Base-by-base conservation (phyloP, 495 filamentous ascomycete species). In the Aspergillus nidulans region DNA sequence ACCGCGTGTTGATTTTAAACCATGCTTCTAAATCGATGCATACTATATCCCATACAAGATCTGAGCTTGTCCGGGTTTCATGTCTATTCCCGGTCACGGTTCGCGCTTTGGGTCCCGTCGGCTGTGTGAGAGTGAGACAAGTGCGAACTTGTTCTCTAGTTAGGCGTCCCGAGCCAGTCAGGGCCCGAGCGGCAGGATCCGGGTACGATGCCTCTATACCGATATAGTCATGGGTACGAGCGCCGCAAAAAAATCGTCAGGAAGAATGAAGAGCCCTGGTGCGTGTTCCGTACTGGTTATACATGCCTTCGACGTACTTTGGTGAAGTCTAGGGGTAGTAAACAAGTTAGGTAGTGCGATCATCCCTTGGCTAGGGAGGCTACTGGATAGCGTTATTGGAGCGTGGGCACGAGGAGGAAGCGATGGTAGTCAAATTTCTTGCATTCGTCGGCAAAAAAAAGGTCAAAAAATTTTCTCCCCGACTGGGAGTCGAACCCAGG, bases 401-500 rank as follows among this genome's bases (percentile, higher is more conserved):
- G n/a, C n/a, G n/a, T n/a, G n/a, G n/a, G n/a, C n/a, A n/a, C n/a
- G n/a, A n/a, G n/a, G n/a, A n/a, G n/a, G n/a, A n/a, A n/a, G n/a
- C n/a, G n/a, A n/a, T n/a, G n/a, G n/a, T n/a, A n/a, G n/a, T n/a
- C n/a, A n/a, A n/a, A n/a, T n/a, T n/a, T n/a, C n/a, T n/a, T n/a
- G n/a, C n/a, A n/a, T n/a, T 30, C 26, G 26, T 10, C 26, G 9
- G 20, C n/a, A 19, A 1, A 3, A 5, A 46, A 46, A 45, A n/a
- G 10, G n/a, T n/a, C 4, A 46, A 46, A 46, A 46, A 46, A n/a
- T 4, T 19, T 13, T 46, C 44, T 30, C 44, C 44, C n/a, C 24
- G 24, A 30, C 44, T 28, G 44, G 25, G 44, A 46, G 44, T 46
- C 44, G 44, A 46, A 46, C 24, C 44, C 44, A 30, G 44, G 44